These are phyloP conservation scores for Catharanthus roseus DNA, from an alignment of 257 asterid species.

Conservation along the genomic window DNA sequence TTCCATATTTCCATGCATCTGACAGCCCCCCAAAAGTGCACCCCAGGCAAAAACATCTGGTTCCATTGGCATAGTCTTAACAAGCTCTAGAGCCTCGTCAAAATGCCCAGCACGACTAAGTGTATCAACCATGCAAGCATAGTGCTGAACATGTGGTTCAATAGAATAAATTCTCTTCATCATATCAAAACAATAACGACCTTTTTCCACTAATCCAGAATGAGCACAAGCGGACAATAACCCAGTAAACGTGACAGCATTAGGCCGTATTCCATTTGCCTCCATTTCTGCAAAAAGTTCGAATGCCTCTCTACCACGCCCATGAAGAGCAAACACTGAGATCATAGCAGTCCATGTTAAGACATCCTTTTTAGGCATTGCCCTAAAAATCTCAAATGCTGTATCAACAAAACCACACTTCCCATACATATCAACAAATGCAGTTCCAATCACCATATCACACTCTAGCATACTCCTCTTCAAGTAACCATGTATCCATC, in stretches of 20 bases:
- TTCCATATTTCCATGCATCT: constrained; percentile 51
- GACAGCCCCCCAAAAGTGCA: constrained; percentile 80
- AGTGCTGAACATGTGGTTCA: constrained; percentile 56
- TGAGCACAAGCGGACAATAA: constrained; percentile 69
- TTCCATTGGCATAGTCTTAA: constrained; percentile 55
- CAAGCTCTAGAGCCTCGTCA: constrained; percentile 56
- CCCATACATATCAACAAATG: constrained; percentile 80
- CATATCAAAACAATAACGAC: constrained; percentile 44
- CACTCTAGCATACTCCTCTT: constrained; percentile 45
- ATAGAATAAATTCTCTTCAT: constrained; percentile 40
- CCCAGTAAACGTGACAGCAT: constrained; percentile 54
- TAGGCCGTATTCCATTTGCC: constrained; percentile 47
- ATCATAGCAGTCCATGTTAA: constrained; percentile 80
- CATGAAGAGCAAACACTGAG: constrained; percentile 64
- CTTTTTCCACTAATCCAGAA: constrained; percentile 57
- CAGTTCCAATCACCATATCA: constrained; percentile 76
- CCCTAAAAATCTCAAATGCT: constrained; percentile 50
- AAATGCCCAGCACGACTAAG: constrained; percentile 73
- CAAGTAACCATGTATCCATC: constrained; percentile 62
- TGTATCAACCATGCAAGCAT: constrained; percentile 68
- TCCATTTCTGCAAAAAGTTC: constrained; percentile 57
- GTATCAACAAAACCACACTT: constrained; percentile 56
- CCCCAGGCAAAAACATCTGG: constrained; percentile 82
- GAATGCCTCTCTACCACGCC: constrained; percentile 48
- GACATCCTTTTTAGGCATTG: constrained; percentile 59